Base-by-base conservation (phyloP, 1,139 yeast species). In the Kodamaea derodonti region DNA sequence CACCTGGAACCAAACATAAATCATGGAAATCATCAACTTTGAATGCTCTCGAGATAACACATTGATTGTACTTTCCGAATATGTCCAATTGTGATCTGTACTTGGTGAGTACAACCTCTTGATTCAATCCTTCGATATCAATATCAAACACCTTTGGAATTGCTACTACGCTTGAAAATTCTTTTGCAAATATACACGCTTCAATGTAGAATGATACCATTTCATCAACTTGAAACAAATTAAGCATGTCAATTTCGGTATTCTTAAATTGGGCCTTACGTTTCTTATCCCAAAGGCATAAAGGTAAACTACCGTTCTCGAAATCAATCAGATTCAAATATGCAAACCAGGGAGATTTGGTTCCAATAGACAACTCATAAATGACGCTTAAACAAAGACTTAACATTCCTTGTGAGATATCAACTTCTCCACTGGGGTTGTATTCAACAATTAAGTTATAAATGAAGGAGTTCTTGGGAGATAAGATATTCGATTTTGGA, bases 1-100 rank as follows among this genome's bases (percentile, higher is more conserved):
- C 97, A 12, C 90, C 90, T 0, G 97, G 96, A 20, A 88, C 95
- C 40, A 90, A 62, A 0, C 84, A 85, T 27, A 83, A 69, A 18
- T 80, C 84, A 47, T 82, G 85, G 53, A 61, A 87, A 31, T 69
- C 71, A 54, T 90, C 97, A 14, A 90, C 78, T 35, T 80, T 80
- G 53, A 88, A 87, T 1, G 90, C 88, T 39, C 95, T 69, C 1
- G 95, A 79, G 0, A 88, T 77, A 11, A 86, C 79, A 1, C 80
- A 71, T 49, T 70, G 76, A 3, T 76, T 70, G 13, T 64, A 59
- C 10, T 72, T 69, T 2, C 80, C 81, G 52, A 80, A 82, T 11
- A 47, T 46, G 7, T 55, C 42, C 35, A 72, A 58, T 12, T 59
- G 59, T 16, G 38, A 38, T 8, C 42, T 40, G 30, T 52, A 46